Evolutionary conservation across 148 eudicot species (phyloP).

Genomic region (Fagopyrum tataricum): DNA sequence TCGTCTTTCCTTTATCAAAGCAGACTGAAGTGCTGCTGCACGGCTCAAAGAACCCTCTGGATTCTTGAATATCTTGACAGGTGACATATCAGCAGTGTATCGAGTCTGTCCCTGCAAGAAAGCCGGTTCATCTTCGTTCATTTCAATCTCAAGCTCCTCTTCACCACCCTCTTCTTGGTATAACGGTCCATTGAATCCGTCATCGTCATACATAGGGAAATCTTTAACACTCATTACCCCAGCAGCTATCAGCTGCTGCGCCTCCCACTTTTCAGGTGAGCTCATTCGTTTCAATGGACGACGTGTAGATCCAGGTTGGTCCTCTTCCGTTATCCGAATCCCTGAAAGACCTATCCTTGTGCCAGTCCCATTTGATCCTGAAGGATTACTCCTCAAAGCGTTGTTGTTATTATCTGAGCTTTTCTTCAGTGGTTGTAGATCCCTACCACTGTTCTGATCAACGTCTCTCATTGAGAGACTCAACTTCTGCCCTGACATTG

Average conservation of each 20-base stretch:
- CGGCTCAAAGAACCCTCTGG: slow-evolving; percentile 92
- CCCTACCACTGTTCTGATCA: slow-evolving; percentile 78
- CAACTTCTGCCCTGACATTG: slow-evolving; percentile 60
- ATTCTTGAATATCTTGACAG: slow-evolving; percentile 81
- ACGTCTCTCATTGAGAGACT: slow-evolving; percentile 87
- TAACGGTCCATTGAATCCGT: slow-evolving; percentile 52
- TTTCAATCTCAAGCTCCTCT: slow-evolving; percentile 85
- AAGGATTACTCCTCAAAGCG: slow-evolving; percentile 42
- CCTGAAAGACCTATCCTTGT: slow-evolving; percentile 74
- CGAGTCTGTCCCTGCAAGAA: slow-evolving; percentile 72
- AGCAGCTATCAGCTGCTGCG: slow-evolving; percentile 74
- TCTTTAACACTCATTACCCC: slow-evolving; percentile 78
- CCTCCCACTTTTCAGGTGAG: slow-evolving; percentile 92
- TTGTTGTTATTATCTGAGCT: slow-evolving; percentile 39
- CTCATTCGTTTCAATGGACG: slow-evolving; percentile 83
- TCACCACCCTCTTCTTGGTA: slow-evolving; percentile 81
- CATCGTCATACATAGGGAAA: slow-evolving; percentile 65
- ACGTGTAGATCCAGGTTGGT: slow-evolving; percentile 44
- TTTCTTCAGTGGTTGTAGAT: slow-evolving; percentile 66
- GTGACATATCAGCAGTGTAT: slow-evolving; percentile 81
- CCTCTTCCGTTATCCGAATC: slow-evolving; percentile 57
- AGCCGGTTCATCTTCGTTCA: slow-evolving; percentile 86
- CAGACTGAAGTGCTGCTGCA: slow-evolving; percentile 87
- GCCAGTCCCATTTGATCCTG: slow-evolving; percentile 25
- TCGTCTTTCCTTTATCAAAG: slow-evolving; percentile 79